Evolutionary conservation across 495 filamentous ascomycete species (phyloP).

Genomic region (Aspergillus affinis): DNA sequence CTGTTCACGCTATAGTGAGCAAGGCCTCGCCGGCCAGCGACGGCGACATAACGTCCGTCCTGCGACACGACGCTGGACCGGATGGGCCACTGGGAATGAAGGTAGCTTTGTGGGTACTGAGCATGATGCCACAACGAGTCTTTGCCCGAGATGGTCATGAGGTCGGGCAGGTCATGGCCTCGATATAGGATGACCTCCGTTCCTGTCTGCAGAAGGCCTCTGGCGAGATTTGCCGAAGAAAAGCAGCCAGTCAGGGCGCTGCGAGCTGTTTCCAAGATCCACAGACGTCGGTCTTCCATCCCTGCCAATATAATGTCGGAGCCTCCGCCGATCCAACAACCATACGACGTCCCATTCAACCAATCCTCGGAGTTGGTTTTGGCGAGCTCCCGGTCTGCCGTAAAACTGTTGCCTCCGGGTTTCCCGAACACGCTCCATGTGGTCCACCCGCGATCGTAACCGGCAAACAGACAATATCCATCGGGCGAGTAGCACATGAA

Average conservation of each 20-base stretch:
- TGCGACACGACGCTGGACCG: slow-evolving; percentile 78
- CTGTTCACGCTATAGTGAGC: slow-evolving; percentile 96
- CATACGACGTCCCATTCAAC: slow-evolving; percentile 71
- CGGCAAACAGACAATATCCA: slow-evolving; percentile 93
- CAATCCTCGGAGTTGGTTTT: slow-evolving; percentile 71
- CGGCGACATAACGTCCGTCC: slow-evolving; percentile 91
- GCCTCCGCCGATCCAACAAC: slow-evolving; percentile 83
- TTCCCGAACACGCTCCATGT: slow-evolving; percentile 98
- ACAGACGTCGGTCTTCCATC: slow-evolving; percentile 71
- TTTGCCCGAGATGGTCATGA: slow-evolving; percentile 90
- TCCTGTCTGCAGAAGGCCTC: slow-evolving; percentile 84
- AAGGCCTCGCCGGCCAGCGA: slow-evolving; percentile 87
- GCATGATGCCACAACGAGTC: slow-evolving; percentile 89
- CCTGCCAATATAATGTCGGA: slow-evolving; percentile 77
- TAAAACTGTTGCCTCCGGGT: slow-evolving; percentile 76
- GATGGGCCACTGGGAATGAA: slow-evolving; percentile 91
- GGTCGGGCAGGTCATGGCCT: slow-evolving; percentile 85
- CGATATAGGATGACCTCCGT: slow-evolving; percentile 86
- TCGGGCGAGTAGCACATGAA: slow-evolving; percentile 89
- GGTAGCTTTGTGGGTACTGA: slow-evolving; percentile 79
- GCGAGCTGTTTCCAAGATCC: slow-evolving; percentile 87
- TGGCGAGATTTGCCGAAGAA: slow-evolving; percentile 81
- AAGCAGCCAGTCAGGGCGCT: slow-evolving; percentile 89
- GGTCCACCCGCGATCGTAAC: slow-evolving; percentile 90
- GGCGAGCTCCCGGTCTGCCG: slow-evolving; percentile 61